A percentile compares a stretch with the other conserved stretches of the same genome.
phyloP scores from a whole-genome alignment of 2,329 filamentous ascomycete genomes.

The Neurospora sp. region DNA sequence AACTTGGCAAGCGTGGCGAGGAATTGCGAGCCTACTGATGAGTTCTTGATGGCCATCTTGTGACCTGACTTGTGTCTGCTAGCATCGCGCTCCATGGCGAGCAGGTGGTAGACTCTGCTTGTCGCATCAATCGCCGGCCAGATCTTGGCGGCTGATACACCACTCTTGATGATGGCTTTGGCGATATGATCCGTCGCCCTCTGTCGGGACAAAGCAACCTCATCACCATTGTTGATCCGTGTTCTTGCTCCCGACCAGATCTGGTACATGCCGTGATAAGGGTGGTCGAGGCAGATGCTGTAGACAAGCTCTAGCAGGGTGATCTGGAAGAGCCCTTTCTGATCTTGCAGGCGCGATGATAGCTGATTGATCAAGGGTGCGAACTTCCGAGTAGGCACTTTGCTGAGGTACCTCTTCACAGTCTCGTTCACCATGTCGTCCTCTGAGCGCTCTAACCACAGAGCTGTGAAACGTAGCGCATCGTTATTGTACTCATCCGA shows the following conservation, averaged over 20 bases:
- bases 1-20: slow-evolving; percentile 52
- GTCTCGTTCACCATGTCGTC: slow-evolving; percentile 67
- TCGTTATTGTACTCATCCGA: slow-evolving; percentile 87
- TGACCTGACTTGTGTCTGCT: slow-evolving; percentile 57
- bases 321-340: slow-evolving; percentile 60
- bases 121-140: slow-evolving; percentile 68
- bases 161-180: slow-evolving; percentile 45
- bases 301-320: slow-evolving; percentile 65
- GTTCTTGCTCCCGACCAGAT: slow-evolving; percentile 75
- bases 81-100: slow-evolving; percentile 56
- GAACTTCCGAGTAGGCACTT: slow-evolving; percentile 86
- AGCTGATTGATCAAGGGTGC: slow-evolving; percentile 90
- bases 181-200: slow-evolving; percentile 62
- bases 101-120: slow-evolving; percentile 53
- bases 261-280: slow-evolving; percentile 95
- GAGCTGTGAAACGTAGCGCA: slow-evolving; percentile 78
- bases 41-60: slow-evolving; percentile 47
- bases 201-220: slow-evolving; percentile 62
- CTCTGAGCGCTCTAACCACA: slow-evolving; percentile 87
- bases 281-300: slow-evolving; percentile 84
- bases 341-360: slow-evolving; percentile 77
- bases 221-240: slow-evolving; percentile 60
- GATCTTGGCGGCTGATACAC: slow-evolving; percentile 35
- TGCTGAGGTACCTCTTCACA: slow-evolving; percentile 57
- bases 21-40: slow-evolving; percentile 51